Conservation (phyloP, 2,329 filamentous ascomycete species). For the Pseudogymnoascus sp. region DNA sequence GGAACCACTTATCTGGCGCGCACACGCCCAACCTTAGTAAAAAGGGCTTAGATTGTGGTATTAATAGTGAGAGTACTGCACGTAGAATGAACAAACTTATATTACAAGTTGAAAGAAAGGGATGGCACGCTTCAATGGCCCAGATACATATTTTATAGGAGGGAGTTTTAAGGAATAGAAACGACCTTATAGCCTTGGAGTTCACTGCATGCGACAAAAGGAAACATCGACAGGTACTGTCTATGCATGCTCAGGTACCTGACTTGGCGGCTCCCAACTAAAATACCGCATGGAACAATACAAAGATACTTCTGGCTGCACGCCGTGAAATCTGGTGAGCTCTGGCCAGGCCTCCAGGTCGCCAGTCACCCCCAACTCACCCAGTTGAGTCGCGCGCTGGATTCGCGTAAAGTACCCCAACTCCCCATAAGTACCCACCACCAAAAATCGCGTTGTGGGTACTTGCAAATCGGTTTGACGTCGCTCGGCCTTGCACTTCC, state of each 20-base stretch:
- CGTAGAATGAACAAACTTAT: background rate
- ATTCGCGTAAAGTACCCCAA: background rate
- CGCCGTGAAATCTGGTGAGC: background rate
- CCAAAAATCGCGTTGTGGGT: background rate
- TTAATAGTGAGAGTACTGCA: background rate
- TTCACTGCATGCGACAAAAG: slow-evolving; percentile 6
- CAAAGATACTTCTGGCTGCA: slow-evolving; percentile 6
- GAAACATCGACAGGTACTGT: slow-evolving; percentile 3
- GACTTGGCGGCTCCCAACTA: slow-evolving; percentile 3
- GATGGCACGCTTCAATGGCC: background rate
- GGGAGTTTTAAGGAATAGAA: background rate
- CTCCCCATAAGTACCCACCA: background rate
- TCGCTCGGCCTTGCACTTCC: background rate
- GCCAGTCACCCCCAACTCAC: no score
- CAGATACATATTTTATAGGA: background rate
- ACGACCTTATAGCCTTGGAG: background rate
- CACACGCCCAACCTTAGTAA: background rate
- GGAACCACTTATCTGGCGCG: slow-evolving; percentile 6
- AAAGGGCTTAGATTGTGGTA: background rate
- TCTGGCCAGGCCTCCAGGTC: background rate
- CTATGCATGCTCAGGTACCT: slow-evolving; percentile 1
- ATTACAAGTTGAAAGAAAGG: background rate
- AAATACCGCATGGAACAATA: background rate
- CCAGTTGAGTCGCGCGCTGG: background rate
- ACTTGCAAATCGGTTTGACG: background rate